phyloP scores from a whole-genome alignment of 2,329 filamentous ascomycete genomes.

The Drechslera avenae region DNA sequence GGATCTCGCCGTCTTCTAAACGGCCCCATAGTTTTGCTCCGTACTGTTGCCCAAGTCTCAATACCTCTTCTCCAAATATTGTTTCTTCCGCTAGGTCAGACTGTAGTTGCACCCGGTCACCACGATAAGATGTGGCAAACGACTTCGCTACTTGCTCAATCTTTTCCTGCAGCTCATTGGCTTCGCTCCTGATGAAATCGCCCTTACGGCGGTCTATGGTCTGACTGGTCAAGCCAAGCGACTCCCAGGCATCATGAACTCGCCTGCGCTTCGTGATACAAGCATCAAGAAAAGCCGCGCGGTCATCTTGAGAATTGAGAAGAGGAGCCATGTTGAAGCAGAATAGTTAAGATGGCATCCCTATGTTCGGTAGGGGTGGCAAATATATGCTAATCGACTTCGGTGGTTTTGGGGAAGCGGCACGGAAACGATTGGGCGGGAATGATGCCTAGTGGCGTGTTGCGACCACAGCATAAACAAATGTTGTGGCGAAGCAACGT shows the following conservation, averaged over 20 bases:
- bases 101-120: not conserved
- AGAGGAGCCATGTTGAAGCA: slow-evolving; percentile 3
- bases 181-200: slow-evolving; percentile 9
- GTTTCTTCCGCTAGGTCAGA: slow-evolving; percentile 7
- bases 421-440: not conserved
- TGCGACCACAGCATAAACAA: not conserved
- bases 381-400: not conserved
- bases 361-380: not conserved
- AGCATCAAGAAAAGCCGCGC: slow-evolving; percentile 11
- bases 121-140: not conserved
- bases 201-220: slow-evolving; percentile 3
- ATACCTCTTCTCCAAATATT: slow-evolving; percentile 4
- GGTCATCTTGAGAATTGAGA: slow-evolving; percentile 6
- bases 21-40: slow-evolving; percentile 14
- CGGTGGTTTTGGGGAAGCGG: no score
- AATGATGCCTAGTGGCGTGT: slow-evolving; percentile 7
- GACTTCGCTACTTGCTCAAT: slow-evolving; percentile 16
- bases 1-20: slow-evolving; percentile 3
- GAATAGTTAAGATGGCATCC: not conserved
- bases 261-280: slow-evolving; percentile 13
- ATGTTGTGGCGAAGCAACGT: not conserved
- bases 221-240: slow-evolving; percentile 11
- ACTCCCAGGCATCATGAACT: slow-evolving; percentile 8
- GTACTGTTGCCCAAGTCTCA: slow-evolving; percentile 8
- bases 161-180: slow-evolving; percentile 10